A percentile compares a stretch with the other conserved stretches of the same genome.
phyloP scores from a whole-genome alignment of 2,329 filamentous ascomycete genomes.

The Botrytis hyacinthi region DNA sequence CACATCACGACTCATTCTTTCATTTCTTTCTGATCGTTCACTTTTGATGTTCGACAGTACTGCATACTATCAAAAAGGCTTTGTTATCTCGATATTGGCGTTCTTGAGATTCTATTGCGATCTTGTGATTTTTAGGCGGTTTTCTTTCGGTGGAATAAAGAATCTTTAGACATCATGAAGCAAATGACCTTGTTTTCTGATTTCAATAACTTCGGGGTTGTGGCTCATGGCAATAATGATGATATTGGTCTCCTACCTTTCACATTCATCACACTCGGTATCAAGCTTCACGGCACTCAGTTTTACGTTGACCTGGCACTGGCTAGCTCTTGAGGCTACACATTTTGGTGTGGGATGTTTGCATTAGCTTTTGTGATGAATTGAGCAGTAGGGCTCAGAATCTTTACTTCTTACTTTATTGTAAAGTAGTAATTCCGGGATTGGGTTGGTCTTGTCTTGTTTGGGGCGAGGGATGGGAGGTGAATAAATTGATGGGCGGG shows the following conservation, averaged over 20 bases:
- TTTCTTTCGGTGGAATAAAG: not conserved
- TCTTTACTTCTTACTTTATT: conserved; percentile 6
- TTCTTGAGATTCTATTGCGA: conserved; percentile 13
- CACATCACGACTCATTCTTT: conserved; percentile 23
- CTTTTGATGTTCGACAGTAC: conserved; percentile 26
- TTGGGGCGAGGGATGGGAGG: not conserved
- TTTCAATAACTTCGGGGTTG: not conserved
- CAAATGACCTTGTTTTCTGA: not conserved
- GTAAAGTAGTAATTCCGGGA: conserved; percentile 5
- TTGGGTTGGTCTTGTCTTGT: conserved; percentile 5
- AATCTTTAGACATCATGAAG: conserved; percentile 5
- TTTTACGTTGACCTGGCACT: not conserved
- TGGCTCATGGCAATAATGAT: conserved; percentile 3
- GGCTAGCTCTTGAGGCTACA: not conserved
- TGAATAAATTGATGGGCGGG: conserved; percentile 7
- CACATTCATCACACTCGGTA: not conserved
- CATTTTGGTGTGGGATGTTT: not conserved
- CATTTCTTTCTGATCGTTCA: conserved; percentile 19
- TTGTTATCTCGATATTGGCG: conserved; percentile 7
- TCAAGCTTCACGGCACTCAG: not conserved
- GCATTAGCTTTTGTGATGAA: not conserved
- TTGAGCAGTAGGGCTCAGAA: not conserved
- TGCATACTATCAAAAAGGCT: conserved; percentile 27
- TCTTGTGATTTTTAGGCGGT: not conserved
- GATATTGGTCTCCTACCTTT: not conserved